A percentile compares a stretch with the other conserved stretches of the same genome.
These are phyloP conservation scores for Starmerella riodocensis DNA, from an alignment of 805 yeast genomes.

Conservation along the genomic window DNA sequence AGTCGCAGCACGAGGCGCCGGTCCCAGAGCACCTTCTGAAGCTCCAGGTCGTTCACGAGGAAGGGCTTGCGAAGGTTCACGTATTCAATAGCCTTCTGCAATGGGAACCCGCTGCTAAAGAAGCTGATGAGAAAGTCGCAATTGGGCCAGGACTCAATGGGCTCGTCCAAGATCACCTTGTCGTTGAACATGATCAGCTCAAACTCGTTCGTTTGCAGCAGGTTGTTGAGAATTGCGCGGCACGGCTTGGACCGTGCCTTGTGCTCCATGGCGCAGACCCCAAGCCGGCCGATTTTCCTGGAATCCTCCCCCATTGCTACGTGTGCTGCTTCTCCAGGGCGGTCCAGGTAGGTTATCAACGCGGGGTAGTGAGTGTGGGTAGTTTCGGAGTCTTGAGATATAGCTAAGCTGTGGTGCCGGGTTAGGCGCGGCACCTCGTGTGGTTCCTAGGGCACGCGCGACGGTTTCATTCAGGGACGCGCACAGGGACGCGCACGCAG, in stretches of 20 bases:
- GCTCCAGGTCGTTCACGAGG: slow-evolving; percentile 69
- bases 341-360: too few relatives aligned
- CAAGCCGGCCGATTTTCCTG: slow-evolving; percentile 62
- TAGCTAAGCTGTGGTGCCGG: too few relatives aligned
- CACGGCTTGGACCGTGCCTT: slow-evolving; percentile 94
- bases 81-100: slow-evolving; percentile 86
- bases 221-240: slow-evolving; percentile 70
- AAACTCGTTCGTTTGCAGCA: slow-evolving; percentile 87
- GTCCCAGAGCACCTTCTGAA: slow-evolving; percentile 97
- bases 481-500: too few relatives aligned
- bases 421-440: too few relatives aligned
- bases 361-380: too few relatives aligned
- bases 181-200: slow-evolving; percentile 96
- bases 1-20: slow-evolving; percentile 74
- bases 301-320: too few relatives aligned
- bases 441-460: too few relatives aligned
- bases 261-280: slow-evolving; percentile 98
- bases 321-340: too few relatives aligned
- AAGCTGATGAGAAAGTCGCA: slow-evolving; percentile 90
- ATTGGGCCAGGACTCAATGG: slow-evolving; percentile 95
- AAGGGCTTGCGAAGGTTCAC: slow-evolving; percentile 83
- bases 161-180: slow-evolving; percentile 86
- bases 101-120: slow-evolving; percentile 91
- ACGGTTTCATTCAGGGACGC: too few relatives aligned
- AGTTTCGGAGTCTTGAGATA: too few relatives aligned